Evolutionary conservation across 148 eudicot species (phyloP).

Genomic region (Simmondsia chinensis): DNA sequence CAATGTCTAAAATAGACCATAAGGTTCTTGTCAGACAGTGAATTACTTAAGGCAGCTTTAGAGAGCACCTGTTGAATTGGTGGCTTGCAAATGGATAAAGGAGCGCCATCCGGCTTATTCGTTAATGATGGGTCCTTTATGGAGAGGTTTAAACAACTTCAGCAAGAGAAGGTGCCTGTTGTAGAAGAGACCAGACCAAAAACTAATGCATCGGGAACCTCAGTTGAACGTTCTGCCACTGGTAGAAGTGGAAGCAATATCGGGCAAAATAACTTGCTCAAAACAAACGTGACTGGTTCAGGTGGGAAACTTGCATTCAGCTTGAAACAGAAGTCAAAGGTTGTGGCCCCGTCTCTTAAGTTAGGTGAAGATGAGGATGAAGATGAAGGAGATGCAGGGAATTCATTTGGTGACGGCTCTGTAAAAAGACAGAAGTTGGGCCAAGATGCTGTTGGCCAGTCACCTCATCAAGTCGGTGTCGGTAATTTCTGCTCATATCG

Average conservation of each 20-base stretch:
- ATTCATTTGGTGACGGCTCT: slow-evolving; percentile 19
- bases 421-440: slow-evolving; percentile 33
- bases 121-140: slow-evolving; percentile 92
- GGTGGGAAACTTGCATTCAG: slow-evolving; percentile 87
- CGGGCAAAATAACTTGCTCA: slow-evolving; percentile 31
- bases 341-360: slow-evolving; percentile 68
- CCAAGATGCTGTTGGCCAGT: slow-evolving; percentile 14
- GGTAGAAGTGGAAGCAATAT: slow-evolving; percentile 27
- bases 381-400: slow-evolving; percentile 18
- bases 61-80: no score
- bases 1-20: no score
- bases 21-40: no score
- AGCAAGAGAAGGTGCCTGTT: slow-evolving; percentile 40
- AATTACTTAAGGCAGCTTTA: no score
- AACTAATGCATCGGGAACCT: slow-evolving; percentile 17
- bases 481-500: slow-evolving; percentile 33
- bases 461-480: slow-evolving; percentile 27
- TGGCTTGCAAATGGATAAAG: slow-evolving; percentile 94
- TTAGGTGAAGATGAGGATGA: slow-evolving; percentile 79
- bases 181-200: slow-evolving; percentile 27
- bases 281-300: slow-evolving; percentile 27
- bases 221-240: slow-evolving; percentile 34
- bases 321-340: slow-evolving; percentile 84
- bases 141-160: slow-evolving; percentile 93
- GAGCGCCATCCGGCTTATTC: slow-evolving; percentile 51